Evolutionary conservation across 169 alveolate species (phyloP).

Genomic region (Cryptosporidium muris): DNA sequence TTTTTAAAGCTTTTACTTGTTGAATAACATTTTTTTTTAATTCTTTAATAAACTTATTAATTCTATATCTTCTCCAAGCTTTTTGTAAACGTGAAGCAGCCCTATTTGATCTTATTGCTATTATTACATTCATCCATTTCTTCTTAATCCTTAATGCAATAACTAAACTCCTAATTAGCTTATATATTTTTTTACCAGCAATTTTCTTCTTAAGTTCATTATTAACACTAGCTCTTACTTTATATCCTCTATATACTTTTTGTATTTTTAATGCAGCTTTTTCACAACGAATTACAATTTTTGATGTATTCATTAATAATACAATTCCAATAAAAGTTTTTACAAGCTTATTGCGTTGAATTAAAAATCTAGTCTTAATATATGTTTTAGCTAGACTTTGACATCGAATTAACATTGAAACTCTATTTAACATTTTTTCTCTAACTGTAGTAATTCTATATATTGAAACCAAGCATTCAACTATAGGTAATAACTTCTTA

Average conservation of each 20-base stretch:
- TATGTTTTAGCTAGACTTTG: slow-evolving; percentile 58
- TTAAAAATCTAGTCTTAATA: slow-evolving; percentile 6
- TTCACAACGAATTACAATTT: slow-evolving; percentile 3
- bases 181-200: slow-evolving; percentile 18
- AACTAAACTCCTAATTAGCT: neutral
- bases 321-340: slow-evolving; percentile 25
- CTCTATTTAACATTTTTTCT: slow-evolving; percentile 16
- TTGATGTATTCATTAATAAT: slow-evolving; percentile 29
- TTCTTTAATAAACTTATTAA: slow-evolving; percentile 7
- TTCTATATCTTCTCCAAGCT: slow-evolving; percentile 43
- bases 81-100: slow-evolving; percentile 31
- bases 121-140: slow-evolving; percentile 3
- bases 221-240: slow-evolving; percentile 54
- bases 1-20: slow-evolving; percentile 54
- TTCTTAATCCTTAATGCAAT: slow-evolving; percentile 18
- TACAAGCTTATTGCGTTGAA: neutral
- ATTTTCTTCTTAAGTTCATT: slow-evolving; percentile 13
- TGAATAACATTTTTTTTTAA: slow-evolving; percentile 8
- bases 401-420: slow-evolving; percentile 35
- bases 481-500: slow-evolving; percentile 73
- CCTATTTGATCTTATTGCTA: slow-evolving; percentile 25
- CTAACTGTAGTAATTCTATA: slow-evolving; percentile 72
- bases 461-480: slow-evolving; percentile 67
- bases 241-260: slow-evolving; percentile 72
- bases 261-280: slow-evolving; percentile 67